Percentiles rank a stretch among this genome's conserved stretches.
Conservation (phyloP, 495 filamentous ascomycete genomes). For the Xylona heveae region DNA sequence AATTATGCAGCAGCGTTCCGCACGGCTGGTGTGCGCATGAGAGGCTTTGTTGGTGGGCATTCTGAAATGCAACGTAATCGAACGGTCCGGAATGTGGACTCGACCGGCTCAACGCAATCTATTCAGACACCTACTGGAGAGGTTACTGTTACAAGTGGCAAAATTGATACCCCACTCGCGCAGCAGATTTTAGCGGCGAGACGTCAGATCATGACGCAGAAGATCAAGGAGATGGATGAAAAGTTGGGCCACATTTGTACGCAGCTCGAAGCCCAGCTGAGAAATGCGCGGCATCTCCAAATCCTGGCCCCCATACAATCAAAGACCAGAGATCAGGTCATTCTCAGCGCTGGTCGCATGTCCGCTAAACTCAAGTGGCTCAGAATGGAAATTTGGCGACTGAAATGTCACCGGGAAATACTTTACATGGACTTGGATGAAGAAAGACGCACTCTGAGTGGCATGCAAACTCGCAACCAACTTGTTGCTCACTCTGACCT, state of each 20-base stretch:
- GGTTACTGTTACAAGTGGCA: constrained; percentile 39
- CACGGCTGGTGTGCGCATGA: constrained; percentile 76
- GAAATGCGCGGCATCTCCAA: constrained; percentile 83
- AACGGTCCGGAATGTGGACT: constrained; percentile 46
- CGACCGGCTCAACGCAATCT: constrained; percentile 28
- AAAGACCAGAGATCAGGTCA: constrained; percentile 66
- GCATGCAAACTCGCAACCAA: too few relatives aligned
- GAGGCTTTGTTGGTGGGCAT: constrained; percentile 63
- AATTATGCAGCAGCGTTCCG: constrained; percentile 93
- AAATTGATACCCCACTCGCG: constrained; percentile 59
- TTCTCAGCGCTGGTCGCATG: constrained; percentile 66
- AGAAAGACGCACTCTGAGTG: too few relatives aligned
- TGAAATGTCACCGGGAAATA: constrained; percentile 80
- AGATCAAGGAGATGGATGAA: constrained; percentile 66
- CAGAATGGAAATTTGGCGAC: constrained; percentile 78
- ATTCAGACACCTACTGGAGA: constrained; percentile 50
- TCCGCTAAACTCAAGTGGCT: constrained; percentile 84
- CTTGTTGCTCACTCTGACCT: constrained; percentile 4
- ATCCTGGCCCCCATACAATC: constrained; percentile 74
- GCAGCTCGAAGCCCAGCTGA: constrained; percentile 57
- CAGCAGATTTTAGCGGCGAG: constrained; percentile 66
- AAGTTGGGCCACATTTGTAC: constrained; percentile 50
- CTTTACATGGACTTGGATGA: constrained; percentile 68
- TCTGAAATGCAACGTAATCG: constrained; percentile 68
- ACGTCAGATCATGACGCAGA: constrained; percentile 58